A percentile compares a stretch with the other conserved stretches of the same genome.
Conservation (phyloP, 306 rosid species). For the Elaeagnus macrophylla region DNA sequence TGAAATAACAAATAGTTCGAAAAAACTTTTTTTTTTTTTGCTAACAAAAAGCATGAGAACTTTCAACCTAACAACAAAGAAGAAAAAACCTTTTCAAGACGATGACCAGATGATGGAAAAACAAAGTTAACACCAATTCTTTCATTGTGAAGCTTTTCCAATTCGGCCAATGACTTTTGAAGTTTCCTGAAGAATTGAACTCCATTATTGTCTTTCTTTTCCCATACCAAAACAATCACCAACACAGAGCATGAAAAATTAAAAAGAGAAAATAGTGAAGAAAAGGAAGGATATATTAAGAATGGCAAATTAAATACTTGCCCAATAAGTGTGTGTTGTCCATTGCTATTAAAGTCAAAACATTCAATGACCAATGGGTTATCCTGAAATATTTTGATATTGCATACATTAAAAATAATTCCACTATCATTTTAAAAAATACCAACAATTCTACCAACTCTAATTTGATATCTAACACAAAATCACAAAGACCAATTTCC, state of each 20-base stretch:
- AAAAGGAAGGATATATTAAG: not conserved
- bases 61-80: not conserved
- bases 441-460: not conserved
- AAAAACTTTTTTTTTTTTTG: not conserved
- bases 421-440: slow-evolving; percentile 5
- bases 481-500: too few relatives aligned
- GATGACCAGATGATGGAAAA: slow-evolving; percentile 29
- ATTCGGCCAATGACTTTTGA: slow-evolving; percentile 57
- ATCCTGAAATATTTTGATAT: slow-evolving; percentile 40
- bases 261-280: not conserved
- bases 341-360: slow-evolving; percentile 76
- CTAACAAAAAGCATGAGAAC: slow-evolving; percentile 1
- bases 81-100: slow-evolving; percentile 53
- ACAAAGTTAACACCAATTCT: slow-evolving; percentile 38
- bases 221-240: slow-evolving; percentile 2
- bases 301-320: slow-evolving; percentile 21
- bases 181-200: slow-evolving; percentile 41
- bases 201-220: slow-evolving; percentile 3
- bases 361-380: slow-evolving; percentile 73
- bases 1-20: slow-evolving; percentile 8
- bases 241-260: too few relatives aligned
- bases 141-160: slow-evolving; percentile 48
- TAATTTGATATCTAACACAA: too few relatives aligned
- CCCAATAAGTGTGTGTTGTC: slow-evolving; percentile 76
- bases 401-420: not conserved